phyloP scores from a whole-genome alignment of 148 eudicot genomes.

The Silene conica region DNA sequence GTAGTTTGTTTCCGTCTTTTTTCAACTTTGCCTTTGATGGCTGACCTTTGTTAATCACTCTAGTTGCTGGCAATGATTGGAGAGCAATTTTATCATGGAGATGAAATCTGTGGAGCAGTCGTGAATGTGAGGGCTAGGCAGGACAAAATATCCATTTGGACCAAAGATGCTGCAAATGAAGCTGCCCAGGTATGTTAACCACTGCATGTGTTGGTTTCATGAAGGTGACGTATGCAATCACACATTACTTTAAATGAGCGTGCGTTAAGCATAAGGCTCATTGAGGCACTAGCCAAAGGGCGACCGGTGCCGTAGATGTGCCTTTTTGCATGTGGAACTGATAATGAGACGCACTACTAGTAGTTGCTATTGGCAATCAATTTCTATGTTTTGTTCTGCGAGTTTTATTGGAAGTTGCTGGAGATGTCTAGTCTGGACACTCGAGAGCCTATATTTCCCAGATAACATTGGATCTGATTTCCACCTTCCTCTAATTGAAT shows the following conservation, averaged over 20 bases:
- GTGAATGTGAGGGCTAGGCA: slow-evolving; percentile 71
- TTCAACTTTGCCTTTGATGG: slow-evolving; percentile 13
- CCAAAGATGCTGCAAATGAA: slow-evolving; percentile 95
- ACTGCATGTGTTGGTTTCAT: not conserved
- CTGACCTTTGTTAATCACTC: slow-evolving; percentile 2
- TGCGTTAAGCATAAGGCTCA: not conserved
- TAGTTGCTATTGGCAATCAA: not conserved
- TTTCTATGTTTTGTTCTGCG: not conserved
- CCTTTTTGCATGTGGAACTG: too few species aligned
- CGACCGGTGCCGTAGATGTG: not conserved
- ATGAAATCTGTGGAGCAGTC: slow-evolving; percentile 96
- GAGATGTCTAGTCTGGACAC: not conserved
- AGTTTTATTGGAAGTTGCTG: not conserved
- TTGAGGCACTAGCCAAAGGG: not conserved
- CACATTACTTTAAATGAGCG: not conserved
- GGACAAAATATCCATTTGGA: slow-evolving; percentile 77
- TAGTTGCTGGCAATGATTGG: slow-evolving; percentile 96
- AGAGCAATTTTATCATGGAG: slow-evolving; percentile 94
- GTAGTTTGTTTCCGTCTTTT: not conserved
- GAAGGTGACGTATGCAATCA: not conserved
- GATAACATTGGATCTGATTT: not conserved
- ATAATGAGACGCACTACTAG: not conserved
- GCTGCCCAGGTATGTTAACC: slow-evolving; percentile 64
- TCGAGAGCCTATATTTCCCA: not conserved
- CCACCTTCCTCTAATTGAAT: not conserved